phyloP scores from a whole-genome alignment of 202 grass and related monocot genomes.

The Elaeis oleifera region DNA sequence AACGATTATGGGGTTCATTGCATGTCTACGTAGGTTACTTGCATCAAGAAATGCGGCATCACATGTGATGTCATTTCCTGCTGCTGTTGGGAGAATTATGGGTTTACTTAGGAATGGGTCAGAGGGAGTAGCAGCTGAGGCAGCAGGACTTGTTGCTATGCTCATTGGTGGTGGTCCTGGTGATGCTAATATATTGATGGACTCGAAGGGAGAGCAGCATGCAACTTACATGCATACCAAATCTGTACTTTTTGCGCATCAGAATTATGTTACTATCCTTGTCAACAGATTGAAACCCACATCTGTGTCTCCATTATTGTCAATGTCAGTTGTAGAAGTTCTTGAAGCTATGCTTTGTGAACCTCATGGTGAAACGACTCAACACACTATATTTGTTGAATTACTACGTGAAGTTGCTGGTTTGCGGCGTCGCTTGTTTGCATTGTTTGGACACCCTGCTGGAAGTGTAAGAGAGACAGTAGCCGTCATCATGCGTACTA shows the following conservation, averaged over 20 bases:
- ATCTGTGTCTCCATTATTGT: constrained; percentile 89
- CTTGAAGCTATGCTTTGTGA: constrained; percentile 99
- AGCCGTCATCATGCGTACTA: constrained; percentile 98
- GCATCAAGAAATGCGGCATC: constrained; percentile 78
- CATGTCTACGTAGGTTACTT: constrained; percentile 88
- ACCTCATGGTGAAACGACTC: constrained; percentile 97
- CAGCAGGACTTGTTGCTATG: constrained; percentile 93
- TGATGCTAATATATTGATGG: constrained; percentile 66
- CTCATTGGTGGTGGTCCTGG: constrained; percentile 87
- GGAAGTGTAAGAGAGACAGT: constrained; percentile 92
- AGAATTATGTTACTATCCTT: constrained; percentile 68
- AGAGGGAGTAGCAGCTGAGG: constrained; percentile 92
- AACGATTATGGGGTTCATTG: constrained; percentile 87
- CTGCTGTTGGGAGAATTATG: constrained; percentile 91
- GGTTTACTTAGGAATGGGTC: constrained; percentile 92
- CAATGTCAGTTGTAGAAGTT: constrained; percentile 79
- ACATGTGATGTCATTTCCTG: constrained; percentile 91
- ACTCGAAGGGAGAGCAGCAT: constrained; percentile 93
- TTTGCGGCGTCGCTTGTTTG: constrained; percentile 81
- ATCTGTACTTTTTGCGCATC: constrained; percentile 75
- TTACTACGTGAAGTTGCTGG: constrained; percentile 94
- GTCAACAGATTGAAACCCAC: constrained; percentile 77
- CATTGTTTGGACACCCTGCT: constrained; percentile 91
- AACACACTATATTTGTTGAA: constrained; percentile 98
- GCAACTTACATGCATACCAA: constrained; percentile 97